A percentile compares a stretch with the other conserved stretches of the same genome.
These are phyloP conservation scores for Calocybe gangraenosa DNA, from an alignment of 768 basidiomycete species.

Conservation along the genomic window DNA sequence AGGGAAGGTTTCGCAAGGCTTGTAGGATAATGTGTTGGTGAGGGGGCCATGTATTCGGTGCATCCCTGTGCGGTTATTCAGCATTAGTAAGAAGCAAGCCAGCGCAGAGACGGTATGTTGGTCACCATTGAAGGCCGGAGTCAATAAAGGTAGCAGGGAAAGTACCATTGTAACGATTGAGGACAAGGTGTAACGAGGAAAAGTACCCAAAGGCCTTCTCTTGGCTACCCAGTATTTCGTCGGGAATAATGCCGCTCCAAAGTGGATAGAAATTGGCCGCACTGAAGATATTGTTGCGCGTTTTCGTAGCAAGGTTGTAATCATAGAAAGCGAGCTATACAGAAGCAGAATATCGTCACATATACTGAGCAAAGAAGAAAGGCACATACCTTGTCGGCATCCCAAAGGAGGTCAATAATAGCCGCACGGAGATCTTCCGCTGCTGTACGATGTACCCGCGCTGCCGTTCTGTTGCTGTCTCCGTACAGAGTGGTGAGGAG, in stretches of 20 bases:
- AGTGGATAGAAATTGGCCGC: slow-evolving; percentile 78
- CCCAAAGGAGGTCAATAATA: slow-evolving; percentile 87
- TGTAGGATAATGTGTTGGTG: slow-evolving; percentile 78
- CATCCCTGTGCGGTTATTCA: slow-evolving; percentile 48
- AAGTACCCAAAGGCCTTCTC: slow-evolving; percentile 69
- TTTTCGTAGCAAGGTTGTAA: slow-evolving; percentile 70
- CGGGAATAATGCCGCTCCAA: slow-evolving; percentile 84
- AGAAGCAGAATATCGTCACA: neutral
- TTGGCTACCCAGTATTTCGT: slow-evolving; percentile 54
- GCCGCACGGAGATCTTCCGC: slow-evolving; percentile 60
- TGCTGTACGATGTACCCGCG: slow-evolving; percentile 45
- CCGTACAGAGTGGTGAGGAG: slow-evolving; percentile 61
- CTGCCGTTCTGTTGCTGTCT: slow-evolving; percentile 36
- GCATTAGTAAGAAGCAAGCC: neutral
- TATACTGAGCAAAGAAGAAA: neutral
- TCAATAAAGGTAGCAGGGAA: slow-evolving; percentile 75
- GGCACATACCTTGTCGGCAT: slow-evolving; percentile 52
- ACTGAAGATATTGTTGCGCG: slow-evolving; percentile 64
- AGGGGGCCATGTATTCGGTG: slow-evolving; percentile 88
- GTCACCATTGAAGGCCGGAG: slow-evolving; percentile 78
- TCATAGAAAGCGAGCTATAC: slow-evolving; percentile 80
- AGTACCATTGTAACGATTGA: slow-evolving; percentile 86
- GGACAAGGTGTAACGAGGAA: slow-evolving; percentile 67
- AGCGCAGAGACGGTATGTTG: neutral
- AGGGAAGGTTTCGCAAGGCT: slow-evolving; percentile 71